These are phyloP conservation scores for Metarhizium anisopliae DNA, from an alignment of 2,329 filamentous ascomycete genomes.

Conservation along the genomic window DNA sequence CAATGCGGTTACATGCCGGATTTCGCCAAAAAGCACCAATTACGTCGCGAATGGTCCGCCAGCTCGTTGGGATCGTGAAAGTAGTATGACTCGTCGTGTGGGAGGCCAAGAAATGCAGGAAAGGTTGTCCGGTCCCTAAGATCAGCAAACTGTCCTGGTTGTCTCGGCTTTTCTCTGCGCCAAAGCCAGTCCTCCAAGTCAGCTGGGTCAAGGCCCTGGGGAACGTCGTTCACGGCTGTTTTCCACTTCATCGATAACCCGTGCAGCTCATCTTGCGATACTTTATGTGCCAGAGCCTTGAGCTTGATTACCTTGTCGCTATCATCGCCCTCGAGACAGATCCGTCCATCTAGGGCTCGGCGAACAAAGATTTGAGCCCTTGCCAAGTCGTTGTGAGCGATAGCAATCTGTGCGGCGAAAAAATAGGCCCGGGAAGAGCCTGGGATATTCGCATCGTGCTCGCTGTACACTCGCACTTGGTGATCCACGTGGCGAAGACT, in stretches of 20 bases:
- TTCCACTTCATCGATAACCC: neutral
- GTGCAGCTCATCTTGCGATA: neutral
- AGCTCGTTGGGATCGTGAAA: neutral
- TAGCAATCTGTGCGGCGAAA: neutral
- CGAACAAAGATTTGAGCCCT: neutral
- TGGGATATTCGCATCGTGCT: fast-evolving
- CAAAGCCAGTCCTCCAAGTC: neutral
- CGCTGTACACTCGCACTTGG: neutral
- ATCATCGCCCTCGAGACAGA: neutral
- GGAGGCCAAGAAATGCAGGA: neutral
- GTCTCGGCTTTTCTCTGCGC: neutral
- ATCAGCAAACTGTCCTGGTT: neutral
- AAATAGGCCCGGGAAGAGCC: neutral
- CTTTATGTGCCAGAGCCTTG: neutral
- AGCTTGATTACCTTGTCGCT: neutral
- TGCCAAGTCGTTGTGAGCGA: neutral
- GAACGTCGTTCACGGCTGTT: neutral
- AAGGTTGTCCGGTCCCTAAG: neutral
- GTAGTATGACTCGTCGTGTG: too few species aligned
- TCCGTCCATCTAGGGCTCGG: neutral
- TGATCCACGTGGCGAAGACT: neutral
- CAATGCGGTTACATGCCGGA: neutral
- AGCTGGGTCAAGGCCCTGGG: neutral
- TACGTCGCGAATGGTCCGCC: neutral
- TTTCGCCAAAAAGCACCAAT: neutral